phyloP scores from a whole-genome alignment of 495 filamentous ascomycete species.

The Aspergillus cristatus region DNA sequence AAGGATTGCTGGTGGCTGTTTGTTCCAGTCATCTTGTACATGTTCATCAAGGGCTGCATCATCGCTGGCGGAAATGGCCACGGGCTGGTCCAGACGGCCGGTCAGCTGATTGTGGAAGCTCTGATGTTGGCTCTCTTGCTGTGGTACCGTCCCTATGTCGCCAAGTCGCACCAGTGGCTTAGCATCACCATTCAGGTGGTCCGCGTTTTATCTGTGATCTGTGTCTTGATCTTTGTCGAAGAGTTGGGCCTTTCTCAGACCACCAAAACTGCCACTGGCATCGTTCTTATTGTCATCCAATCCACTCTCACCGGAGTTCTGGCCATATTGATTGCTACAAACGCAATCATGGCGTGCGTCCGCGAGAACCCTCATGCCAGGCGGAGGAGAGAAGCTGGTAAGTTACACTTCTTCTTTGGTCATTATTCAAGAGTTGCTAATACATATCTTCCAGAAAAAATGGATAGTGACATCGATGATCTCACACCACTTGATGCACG shows the following conservation, averaged over 20 bases:
- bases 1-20: conserved; percentile 95
- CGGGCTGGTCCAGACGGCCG: conserved; percentile 69
- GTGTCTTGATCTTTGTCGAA: conserved; percentile 89
- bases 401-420: conserved; percentile 21
- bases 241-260: conserved; percentile 84
- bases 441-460: conserved; percentile 51
- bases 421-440: not conserved
- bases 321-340: conserved; percentile 83
- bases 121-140: conserved; percentile 61
- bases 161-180: conserved; percentile 79
- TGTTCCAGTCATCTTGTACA: conserved; percentile 82
- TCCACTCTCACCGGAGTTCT: conserved; percentile 72
- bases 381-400: conserved; percentile 77
- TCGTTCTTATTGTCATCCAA: conserved; percentile 85
- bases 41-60: conserved; percentile 81
- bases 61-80: conserved; percentile 83
- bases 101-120: conserved; percentile 72
- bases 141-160: conserved; percentile 80
- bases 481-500: conserved; percentile 85
- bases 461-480: conserved; percentile 71
- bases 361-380: conserved; percentile 83
- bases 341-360: conserved; percentile 73
- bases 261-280: conserved; percentile 88
- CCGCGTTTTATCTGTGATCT: conserved; percentile 82
- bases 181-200: conserved; percentile 90